A percentile compares a stretch with the other conserved stretches of the same genome.
phyloP scores from a whole-genome alignment of 257 asterid species.

The Fraxinus anomala region DNA sequence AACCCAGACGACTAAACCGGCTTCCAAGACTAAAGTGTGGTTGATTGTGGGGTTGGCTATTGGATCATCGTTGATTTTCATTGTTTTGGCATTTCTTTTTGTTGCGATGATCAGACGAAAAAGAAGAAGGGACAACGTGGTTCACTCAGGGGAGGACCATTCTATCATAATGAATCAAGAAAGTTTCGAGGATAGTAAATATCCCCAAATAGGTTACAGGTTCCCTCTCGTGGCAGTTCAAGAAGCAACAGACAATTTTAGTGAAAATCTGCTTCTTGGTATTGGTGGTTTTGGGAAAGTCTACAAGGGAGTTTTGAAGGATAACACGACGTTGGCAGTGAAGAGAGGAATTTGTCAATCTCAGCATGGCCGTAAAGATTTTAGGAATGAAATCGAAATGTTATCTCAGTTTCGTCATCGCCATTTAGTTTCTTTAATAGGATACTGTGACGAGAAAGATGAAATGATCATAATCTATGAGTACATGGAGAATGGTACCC shows the following conservation, averaged over 20 bases:
- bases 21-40: conserved; percentile 53
- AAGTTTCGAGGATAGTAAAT: conserved; percentile 55
- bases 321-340: conserved; percentile 46
- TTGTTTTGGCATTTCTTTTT: conserved; percentile 26
- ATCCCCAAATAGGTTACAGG: conserved; percentile 62
- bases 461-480: conserved; percentile 67
- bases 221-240: conserved; percentile 45
- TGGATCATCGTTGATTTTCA: conserved; percentile 29
- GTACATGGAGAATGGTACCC: conserved; percentile 65
- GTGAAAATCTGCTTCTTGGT: conserved; percentile 47
- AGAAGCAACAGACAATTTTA: conserved; percentile 60
- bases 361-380: conserved; percentile 50
- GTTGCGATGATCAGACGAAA: conserved; percentile 39
- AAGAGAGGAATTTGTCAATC: conserved; percentile 54
- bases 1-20: conserved; percentile 26
- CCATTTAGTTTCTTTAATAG: conserved; percentile 27
- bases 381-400: conserved; percentile 53
- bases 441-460: conserved; percentile 38
- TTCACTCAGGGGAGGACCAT: not conserved
- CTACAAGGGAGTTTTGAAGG: conserved; percentile 46
- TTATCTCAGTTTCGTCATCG: conserved; percentile 16
- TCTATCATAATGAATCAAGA: conserved; percentile 33
- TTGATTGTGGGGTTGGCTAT: conserved; percentile 64
- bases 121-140: conserved; percentile 42
- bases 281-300: conserved; percentile 64